A percentile compares a stretch with the other conserved stretches of the same genome.
Conservation (phyloP, 768 basidiomycete species). For the Galerina sulciceps region DNA sequence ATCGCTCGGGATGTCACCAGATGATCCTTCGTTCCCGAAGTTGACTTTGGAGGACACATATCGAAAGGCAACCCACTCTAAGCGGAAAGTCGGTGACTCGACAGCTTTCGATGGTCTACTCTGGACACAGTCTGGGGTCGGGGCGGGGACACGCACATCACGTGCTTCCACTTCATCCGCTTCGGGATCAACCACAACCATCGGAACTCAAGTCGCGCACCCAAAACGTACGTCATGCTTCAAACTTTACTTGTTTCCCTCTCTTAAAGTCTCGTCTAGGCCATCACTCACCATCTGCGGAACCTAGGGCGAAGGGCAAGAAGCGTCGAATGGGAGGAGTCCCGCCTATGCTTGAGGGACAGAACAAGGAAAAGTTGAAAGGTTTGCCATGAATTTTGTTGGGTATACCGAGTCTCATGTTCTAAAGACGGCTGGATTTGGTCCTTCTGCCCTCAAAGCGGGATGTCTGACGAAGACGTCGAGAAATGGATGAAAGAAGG, state of each 20-base stretch:
- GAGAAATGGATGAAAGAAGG: slow-evolving; percentile 5
- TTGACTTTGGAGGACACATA: slow-evolving; percentile 16
- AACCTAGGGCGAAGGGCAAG: neutral
- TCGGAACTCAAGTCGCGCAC: neutral
- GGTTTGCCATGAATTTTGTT: neutral
- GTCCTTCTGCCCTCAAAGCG: neutral
- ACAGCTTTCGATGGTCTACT: slow-evolving; percentile 12
- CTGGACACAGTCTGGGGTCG: slow-evolving; percentile 6
- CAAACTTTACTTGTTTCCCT: slow-evolving; percentile 2
- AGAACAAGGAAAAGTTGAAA: neutral
- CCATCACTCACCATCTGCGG: neutral
- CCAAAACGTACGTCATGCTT: neutral
- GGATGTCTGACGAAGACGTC: neutral
- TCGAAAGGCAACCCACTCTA: slow-evolving; percentile 10
- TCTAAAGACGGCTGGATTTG: slow-evolving; percentile 8
- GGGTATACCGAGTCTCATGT: neutral
- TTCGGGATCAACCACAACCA: too few species aligned
- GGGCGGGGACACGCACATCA: neutral
- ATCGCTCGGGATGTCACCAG: too few species aligned
- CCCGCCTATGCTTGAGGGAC: neutral
- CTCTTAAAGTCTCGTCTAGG: neutral
- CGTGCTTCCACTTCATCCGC: neutral
- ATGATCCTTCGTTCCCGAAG: slow-evolving; percentile 1
- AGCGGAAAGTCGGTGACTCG: slow-evolving; percentile 18
- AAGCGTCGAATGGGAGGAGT: neutral